Base-by-base conservation (phyloP, 2,329 filamentous ascomycete species). In the Tolypocladium nubicola region DNA sequence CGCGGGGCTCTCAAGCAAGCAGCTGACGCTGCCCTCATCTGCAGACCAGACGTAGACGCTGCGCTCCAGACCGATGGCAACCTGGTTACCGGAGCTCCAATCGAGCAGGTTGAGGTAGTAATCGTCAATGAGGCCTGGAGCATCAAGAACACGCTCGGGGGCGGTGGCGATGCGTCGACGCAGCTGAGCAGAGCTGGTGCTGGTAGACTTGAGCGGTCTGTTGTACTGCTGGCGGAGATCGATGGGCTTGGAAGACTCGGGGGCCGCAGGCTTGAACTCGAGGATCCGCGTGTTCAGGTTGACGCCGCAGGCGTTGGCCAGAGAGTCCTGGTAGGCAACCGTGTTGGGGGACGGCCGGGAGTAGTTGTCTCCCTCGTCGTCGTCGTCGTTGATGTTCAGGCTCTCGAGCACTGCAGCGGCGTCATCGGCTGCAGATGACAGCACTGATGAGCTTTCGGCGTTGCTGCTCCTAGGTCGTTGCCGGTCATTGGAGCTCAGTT, bases 31-130 rank as follows among this genome's bases (percentile, higher is more conserved):
- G 59, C 94, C 94, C 68, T 90, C 88, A 64, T 97, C 94, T 16
- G 94, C 94, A 40, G 94, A 97, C 94, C 94, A 99, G 65, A 99
- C 89, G 68, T 99, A 99, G 66, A 99, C 94, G 65, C 88, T 96
- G 64, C 93, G 91, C 78, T 97, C 94, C 14, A 99, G 85, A 58
- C 93, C 94, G 70, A 99, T 97, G 53, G 94, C 94, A 56, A 99
- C 93, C 74, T 99, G 94, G 79, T 99, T 99, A 60, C 89, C 87
- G 8, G 91, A 94, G 70, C 92, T 96, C 94, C 94, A 99, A 78
- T 99, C 94, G 33, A 99, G 85, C 43, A 99, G 82, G 79, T 99
- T 99, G 66, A 99, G 88, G 73, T 99, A 99, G 82, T 97, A 99
- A 77, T 99, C 94, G 68, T 99, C 94, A 60, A 97, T 88, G 56